Percentiles rank a stretch among this genome's conserved stretches.
phyloP scores from a whole-genome alignment of 495 filamentous ascomycete species.

The Penicillium nucicola region DNA sequence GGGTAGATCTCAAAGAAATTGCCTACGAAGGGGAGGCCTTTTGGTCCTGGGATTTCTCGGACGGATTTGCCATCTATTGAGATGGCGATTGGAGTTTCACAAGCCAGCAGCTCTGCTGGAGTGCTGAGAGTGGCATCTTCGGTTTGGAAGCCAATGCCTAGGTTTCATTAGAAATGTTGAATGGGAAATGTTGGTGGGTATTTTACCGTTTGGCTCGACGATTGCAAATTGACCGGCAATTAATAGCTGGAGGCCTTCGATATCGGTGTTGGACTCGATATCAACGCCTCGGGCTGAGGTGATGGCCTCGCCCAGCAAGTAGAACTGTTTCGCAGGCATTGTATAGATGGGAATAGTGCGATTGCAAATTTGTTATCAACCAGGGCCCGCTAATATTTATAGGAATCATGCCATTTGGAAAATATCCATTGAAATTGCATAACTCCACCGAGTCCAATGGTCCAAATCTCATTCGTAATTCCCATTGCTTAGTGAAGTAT shows the following conservation, averaged over 20 bases:
- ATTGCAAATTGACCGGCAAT: slow-evolving; percentile 44
- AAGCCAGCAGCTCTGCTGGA: slow-evolving; percentile 26
- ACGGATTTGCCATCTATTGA: slow-evolving; percentile 44
- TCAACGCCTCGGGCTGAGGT: slow-evolving; percentile 36
- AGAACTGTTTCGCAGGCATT: slow-evolving; percentile 40
- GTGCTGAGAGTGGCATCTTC: slow-evolving; percentile 23
- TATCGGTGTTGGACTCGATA: slow-evolving; percentile 27
- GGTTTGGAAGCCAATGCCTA: slow-evolving; percentile 40
- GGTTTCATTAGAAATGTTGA: slow-evolving; percentile 1
- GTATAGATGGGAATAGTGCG: background rate
- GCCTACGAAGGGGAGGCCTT: slow-evolving; percentile 46
- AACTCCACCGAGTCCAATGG: background rate
- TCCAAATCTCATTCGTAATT: background rate
- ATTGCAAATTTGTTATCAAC: background rate
- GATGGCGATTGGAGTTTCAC: slow-evolving; percentile 32
- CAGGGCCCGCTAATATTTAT: slow-evolving; percentile 9
- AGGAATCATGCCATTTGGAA: background rate
- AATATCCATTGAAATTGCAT: background rate
- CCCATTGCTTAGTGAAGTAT: background rate
- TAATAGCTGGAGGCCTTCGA: slow-evolving; percentile 33
- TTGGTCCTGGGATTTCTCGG: slow-evolving; percentile 41
- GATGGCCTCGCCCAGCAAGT: slow-evolving; percentile 40
- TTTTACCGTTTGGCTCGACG: slow-evolving; percentile 28
- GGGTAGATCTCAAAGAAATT: slow-evolving; percentile 55
- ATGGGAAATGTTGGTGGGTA: background rate